Conservation (phyloP, 148 eudicot species). For the Cornus florida region DNA sequence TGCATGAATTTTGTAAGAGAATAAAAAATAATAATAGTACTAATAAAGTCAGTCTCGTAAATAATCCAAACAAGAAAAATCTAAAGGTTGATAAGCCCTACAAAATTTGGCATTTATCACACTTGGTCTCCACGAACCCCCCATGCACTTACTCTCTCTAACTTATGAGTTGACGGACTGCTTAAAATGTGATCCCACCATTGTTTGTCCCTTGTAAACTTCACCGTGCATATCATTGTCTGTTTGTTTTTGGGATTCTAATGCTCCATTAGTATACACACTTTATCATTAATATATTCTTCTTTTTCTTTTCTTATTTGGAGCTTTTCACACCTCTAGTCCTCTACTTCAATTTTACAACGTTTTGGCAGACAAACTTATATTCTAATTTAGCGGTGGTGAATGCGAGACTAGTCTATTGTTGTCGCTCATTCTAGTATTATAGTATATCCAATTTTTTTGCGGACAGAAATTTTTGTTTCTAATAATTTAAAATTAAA, state of each 20-base stretch:
- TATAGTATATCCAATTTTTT: too few relatives aligned
- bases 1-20: too few relatives aligned
- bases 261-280: not conserved
- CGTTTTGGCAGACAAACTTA: not conserved
- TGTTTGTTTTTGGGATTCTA: not conserved
- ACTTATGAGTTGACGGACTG: not conserved
- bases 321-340: not conserved
- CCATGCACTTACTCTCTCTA: too few relatives aligned
- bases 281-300: too few relatives aligned
- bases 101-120: not conserved
- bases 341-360: not conserved
- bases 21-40: too few relatives aligned
- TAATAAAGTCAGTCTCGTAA: too few relatives aligned
- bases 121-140: not conserved
- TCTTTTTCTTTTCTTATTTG: not conserved
- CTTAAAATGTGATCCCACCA: conserved; percentile 12
- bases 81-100: too few relatives aligned
- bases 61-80: too few relatives aligned
- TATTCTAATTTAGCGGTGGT: not conserved
- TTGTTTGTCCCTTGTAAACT: not conserved
- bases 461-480: too few relatives aligned
- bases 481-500: too few relatives aligned
- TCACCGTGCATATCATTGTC: conserved; percentile 4
- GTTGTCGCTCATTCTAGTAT: not conserved
- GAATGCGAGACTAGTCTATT: not conserved